phyloP scores from a whole-genome alignment of 257 asterid species.

The Thymus mandschuricus region DNA sequence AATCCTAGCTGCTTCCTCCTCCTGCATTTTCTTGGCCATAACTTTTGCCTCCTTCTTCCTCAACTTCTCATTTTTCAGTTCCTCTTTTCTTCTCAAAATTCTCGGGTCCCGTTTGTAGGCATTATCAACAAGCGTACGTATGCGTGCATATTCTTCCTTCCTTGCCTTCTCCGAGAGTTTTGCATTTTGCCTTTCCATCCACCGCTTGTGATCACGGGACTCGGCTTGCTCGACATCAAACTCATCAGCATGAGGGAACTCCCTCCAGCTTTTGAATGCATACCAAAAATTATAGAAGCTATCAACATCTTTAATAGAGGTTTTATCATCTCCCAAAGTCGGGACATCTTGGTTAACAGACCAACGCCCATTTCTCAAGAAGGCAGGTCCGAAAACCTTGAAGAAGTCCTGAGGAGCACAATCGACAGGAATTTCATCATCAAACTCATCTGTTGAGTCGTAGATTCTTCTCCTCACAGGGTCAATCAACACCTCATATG shows the following conservation, averaged over 20 bases:
- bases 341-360: constrained; percentile 78
- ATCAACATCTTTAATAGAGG: constrained; percentile 69
- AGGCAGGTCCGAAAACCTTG: constrained; percentile 96
- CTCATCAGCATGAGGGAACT: constrained; percentile 96
- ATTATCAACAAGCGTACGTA: constrained; percentile 89
- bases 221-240: constrained; percentile 96
- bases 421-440: constrained; percentile 85
- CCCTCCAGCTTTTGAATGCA: constrained; percentile 95
- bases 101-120: constrained; percentile 93
- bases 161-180: constrained; percentile 93
- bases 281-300: constrained; percentile 89
- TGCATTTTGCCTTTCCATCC: constrained; percentile 99
- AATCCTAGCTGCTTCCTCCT: constrained; percentile 77
- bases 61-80: constrained; percentile 79
- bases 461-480: constrained; percentile 92
- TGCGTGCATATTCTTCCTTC: constrained; percentile 78
- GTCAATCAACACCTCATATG: constrained; percentile 84
- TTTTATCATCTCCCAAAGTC: constrained; percentile 73
- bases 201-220: constrained; percentile 89
- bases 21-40: constrained; percentile 84
- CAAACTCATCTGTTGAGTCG: constrained; percentile 97
- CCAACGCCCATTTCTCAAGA: constrained; percentile 98
- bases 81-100: constrained; percentile 80
- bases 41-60: constrained; percentile 86
- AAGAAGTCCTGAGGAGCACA: constrained; percentile 91